A percentile compares a stretch with the other conserved stretches of the same genome.
Conservation (phyloP, 2,329 filamentous ascomycete species). For the Aspergillus aculeatinus region DNA sequence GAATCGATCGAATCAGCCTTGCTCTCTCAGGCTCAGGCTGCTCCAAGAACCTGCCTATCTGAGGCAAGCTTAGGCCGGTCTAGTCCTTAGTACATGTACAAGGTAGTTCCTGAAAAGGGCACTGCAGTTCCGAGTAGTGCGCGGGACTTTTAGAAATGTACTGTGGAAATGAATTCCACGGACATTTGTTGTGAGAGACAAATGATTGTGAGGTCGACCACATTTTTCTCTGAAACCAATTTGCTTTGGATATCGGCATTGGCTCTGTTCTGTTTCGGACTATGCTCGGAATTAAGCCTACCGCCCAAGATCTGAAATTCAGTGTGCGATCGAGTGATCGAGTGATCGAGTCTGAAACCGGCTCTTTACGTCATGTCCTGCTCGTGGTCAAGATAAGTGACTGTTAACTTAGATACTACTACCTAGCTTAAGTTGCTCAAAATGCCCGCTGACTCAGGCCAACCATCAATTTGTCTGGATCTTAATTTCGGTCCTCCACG, state of each 20-base stretch:
- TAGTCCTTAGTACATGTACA: not conserved
- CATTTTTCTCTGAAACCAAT: not conserved
- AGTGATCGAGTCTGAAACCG: not conserved
- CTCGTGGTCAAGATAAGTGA: too few species aligned
- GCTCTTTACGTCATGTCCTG: not conserved
- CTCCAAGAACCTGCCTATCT: not conserved
- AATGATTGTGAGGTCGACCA: too few species aligned
- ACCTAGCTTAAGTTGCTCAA: too few species aligned
- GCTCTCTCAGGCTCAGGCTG: too few species aligned
- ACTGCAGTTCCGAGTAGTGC: too few species aligned
- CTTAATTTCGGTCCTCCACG: not conserved
- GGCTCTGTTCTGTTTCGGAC: not conserved
- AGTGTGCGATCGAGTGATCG: not conserved
- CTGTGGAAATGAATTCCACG: too few species aligned
- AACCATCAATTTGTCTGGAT: not conserved
- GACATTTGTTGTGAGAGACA: too few species aligned
- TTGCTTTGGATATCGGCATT: not conserved
- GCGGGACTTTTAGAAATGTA: too few species aligned
- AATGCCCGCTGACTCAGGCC: too few species aligned
- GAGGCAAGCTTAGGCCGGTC: not conserved
- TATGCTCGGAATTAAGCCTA: not conserved
- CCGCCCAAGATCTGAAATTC: not conserved
- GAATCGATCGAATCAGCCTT: too few species aligned
- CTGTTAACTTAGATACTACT: too few species aligned
- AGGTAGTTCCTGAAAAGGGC: not conserved